These are phyloP conservation scores for Buxus sempervirens DNA, from an alignment of 164 flowering plant genomes.

Conservation along the genomic window DNA sequence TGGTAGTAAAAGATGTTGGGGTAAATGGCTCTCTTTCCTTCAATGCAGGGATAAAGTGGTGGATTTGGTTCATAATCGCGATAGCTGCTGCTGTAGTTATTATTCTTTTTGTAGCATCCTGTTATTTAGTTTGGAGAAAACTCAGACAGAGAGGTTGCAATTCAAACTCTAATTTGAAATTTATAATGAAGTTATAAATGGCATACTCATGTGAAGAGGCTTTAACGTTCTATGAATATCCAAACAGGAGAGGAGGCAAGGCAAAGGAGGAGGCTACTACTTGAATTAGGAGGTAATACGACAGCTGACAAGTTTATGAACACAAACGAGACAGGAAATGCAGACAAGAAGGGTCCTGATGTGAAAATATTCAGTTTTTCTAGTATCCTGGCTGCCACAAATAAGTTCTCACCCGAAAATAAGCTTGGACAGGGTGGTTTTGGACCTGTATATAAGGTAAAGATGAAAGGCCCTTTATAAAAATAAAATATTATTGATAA, in stretches of 20 bases:
- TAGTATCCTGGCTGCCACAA: slow-evolving; percentile 19
- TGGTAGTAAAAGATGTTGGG: background rate
- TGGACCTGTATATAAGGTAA: slow-evolving; percentile 39
- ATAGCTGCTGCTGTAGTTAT: background rate
- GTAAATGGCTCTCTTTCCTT: too few relatives aligned
- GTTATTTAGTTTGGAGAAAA: slow-evolving; percentile 5
- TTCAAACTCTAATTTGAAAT: background rate
- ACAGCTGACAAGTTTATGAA: background rate
- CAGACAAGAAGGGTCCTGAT: background rate
- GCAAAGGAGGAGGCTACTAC: background rate
- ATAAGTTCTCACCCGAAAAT: slow-evolving; percentile 19
- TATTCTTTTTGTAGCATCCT: background rate
- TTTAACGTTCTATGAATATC: background rate
- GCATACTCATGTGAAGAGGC: background rate
- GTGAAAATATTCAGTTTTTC: slow-evolving; percentile 15
- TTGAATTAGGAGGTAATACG: slow-evolving; percentile 2
- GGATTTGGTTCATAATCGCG: slow-evolving; percentile 7
- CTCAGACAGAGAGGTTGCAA: slow-evolving; percentile 1
- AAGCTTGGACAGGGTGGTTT: slow-evolving; percentile 42
- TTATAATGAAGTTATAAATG: background rate
- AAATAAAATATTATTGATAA: background rate
- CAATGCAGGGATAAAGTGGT: slow-evolving; percentile 4
- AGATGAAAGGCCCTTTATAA: background rate
- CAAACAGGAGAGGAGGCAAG: background rate
- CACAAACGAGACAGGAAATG: background rate